These are phyloP conservation scores for Quercus bicolor DNA, from an alignment of 306 rosid genomes.

Conservation along the genomic window DNA sequence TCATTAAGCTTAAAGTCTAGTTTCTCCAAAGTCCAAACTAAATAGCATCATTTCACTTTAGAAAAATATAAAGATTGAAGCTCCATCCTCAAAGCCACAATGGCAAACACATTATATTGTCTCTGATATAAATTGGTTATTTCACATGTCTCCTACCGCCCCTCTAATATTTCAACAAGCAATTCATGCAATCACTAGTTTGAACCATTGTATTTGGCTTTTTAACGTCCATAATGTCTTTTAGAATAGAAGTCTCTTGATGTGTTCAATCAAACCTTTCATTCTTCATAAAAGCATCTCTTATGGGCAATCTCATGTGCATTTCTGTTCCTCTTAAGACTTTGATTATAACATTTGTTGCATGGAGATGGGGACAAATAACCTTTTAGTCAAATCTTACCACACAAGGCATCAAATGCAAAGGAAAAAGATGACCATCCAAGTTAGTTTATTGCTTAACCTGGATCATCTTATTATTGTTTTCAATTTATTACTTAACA, in stretches of 20 bases:
- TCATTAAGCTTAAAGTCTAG: no score
- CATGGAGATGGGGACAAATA: constrained; percentile 39
- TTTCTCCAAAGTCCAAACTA: background rate
- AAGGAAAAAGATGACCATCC: constrained; percentile 3
- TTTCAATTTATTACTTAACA: background rate
- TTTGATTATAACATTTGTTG: background rate
- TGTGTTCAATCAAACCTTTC: constrained; percentile 25
- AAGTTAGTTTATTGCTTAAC: constrained; percentile 16
- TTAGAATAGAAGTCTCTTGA: constrained; percentile 23
- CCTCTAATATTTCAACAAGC: constrained; percentile 31
- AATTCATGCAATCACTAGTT: constrained; percentile 25
- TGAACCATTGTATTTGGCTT: constrained; percentile 5
- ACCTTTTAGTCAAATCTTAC: constrained; percentile 56
- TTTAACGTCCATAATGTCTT: constrained; percentile 18
- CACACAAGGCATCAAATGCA: constrained; percentile 9
- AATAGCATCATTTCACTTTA: background rate
- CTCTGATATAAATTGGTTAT: constrained; percentile 21
- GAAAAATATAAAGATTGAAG: background rate
- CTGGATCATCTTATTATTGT: constrained; percentile 8
- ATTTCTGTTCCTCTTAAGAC: constrained; percentile 20
- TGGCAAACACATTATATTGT: constrained; percentile 60
- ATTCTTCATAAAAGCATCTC: no score
- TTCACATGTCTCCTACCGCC: constrained; percentile 35
- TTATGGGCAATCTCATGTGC: no score
- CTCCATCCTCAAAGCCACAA: constrained; percentile 6